Evolutionary conservation across 2,329 filamentous ascomycete species (phyloP).

Genomic region (Fusarium chaquense): DNA sequence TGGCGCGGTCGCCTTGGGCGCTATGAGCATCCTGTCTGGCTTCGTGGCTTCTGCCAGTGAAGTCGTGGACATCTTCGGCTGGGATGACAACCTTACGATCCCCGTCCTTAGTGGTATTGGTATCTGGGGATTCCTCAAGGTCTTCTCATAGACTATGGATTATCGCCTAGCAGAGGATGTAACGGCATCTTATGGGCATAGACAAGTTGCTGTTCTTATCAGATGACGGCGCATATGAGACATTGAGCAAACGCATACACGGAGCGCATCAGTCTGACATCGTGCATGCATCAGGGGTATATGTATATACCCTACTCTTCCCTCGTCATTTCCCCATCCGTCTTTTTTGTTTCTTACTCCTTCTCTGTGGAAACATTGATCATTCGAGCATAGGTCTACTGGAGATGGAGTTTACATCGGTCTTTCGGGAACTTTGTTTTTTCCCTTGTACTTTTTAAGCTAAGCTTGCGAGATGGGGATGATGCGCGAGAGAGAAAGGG

Average conservation of each 20-base stretch:
- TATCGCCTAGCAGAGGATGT: neutral
- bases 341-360: constrained; percentile 28
- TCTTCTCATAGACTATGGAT: constrained; percentile 73
- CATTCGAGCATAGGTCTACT: constrained; percentile 12
- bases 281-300: constrained; percentile 29
- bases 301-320: constrained; percentile 22
- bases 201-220: neutral
- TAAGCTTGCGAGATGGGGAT: constrained; percentile 34
- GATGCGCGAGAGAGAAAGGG: constrained; percentile 5
- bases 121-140: constrained; percentile 90
- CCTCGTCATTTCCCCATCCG: constrained; percentile 14
- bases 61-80: constrained; percentile 89
- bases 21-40: constrained; percentile 90
- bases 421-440: constrained; percentile 21
- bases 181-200: constrained; percentile 10
- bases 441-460: constrained; percentile 42
- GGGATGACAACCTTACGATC: constrained; percentile 98
- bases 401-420: constrained; percentile 21
- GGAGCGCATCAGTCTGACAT: constrained; percentile 26
- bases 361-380: constrained; percentile 27
- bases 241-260: constrained; percentile 22
- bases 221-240: constrained; percentile 25
- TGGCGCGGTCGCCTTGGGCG: constrained; percentile 78
- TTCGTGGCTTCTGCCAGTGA: constrained; percentile 90
- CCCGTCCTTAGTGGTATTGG: constrained; percentile 89